Conservation (phyloP, 1,284 basidiomycete genomes). For the Takashimella tepidaria region DNA sequence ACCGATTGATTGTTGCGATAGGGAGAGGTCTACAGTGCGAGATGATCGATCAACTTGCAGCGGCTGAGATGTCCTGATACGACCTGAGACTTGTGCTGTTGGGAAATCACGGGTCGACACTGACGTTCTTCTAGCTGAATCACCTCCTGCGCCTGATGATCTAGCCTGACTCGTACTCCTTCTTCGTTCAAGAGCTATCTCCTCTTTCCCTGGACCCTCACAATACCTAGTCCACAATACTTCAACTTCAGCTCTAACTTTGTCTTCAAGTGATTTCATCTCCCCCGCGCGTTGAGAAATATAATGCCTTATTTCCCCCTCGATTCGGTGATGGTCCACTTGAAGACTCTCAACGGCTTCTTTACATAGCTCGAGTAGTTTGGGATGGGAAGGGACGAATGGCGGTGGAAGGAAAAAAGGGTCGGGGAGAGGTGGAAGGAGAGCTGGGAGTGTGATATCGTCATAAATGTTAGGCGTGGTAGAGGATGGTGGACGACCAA, state of each 20-base stretch:
- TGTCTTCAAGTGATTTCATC: slow-evolving; percentile 36
- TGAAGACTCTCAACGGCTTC: slow-evolving; percentile 30
- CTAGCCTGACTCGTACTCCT: slow-evolving; percentile 6
- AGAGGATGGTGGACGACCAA: slow-evolving; percentile 13
- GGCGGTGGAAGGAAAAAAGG: slow-evolving; percentile 49
- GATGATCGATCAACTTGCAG: neutral
- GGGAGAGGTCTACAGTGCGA: neutral
- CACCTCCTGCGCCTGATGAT: neutral
- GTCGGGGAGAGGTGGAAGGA: slow-evolving; percentile 38
- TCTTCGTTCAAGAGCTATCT: slow-evolving; percentile 5
- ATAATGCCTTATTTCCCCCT: slow-evolving; percentile 37
- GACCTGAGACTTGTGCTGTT: neutral
- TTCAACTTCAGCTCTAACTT: slow-evolving; percentile 42
- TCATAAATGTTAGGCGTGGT: slow-evolving; percentile 20
- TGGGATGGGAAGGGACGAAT: slow-evolving; percentile 48
- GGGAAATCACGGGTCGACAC: neutral
- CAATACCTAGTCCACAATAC: slow-evolving; percentile 39
- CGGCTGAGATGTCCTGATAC: neutral
- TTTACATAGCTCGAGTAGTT: slow-evolving; percentile 42
- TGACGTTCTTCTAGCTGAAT: neutral
- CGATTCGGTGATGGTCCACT: slow-evolving; percentile 25
- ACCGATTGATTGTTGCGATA: neutral
- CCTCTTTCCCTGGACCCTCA: slow-evolving; percentile 27
- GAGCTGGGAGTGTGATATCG: slow-evolving; percentile 4
- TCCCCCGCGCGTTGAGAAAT: slow-evolving; percentile 30